These are phyloP conservation scores for Cytospora chrysosperma DNA, from an alignment of 2,329 filamentous ascomycete genomes.

Conservation along the genomic window DNA sequence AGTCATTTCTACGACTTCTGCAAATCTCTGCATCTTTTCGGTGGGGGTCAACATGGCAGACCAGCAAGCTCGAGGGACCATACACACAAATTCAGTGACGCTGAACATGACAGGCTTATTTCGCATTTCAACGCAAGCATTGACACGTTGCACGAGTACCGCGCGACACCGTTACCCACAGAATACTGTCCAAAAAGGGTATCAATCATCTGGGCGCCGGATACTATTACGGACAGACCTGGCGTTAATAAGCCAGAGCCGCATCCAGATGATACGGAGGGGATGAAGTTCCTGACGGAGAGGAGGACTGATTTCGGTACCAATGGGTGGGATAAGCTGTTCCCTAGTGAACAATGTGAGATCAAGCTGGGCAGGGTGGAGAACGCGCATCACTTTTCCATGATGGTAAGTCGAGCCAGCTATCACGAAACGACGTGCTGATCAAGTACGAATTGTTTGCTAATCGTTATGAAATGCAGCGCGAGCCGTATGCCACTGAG, in stretches of 20 bases:
- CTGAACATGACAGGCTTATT: constrained; percentile 8
- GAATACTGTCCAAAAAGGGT: background rate
- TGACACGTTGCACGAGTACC: constrained; percentile 9
- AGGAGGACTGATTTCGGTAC: constrained; percentile 4
- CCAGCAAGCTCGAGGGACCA: constrained; percentile 1
- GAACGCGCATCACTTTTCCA: constrained; percentile 11
- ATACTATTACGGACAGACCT: constrained; percentile 8
- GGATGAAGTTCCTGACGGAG: constrained; percentile 14
- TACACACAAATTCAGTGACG: constrained; percentile 3
- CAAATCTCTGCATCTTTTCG: constrained; percentile 10
- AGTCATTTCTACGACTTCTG: constrained; percentile 13
- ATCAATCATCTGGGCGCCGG: constrained; percentile 13
- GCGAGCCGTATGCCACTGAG: constrained; percentile 4
- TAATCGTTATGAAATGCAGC: background rate
- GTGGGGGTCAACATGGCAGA: constrained; percentile 6
- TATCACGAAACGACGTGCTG: too few relatives aligned
- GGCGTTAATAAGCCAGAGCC: constrained; percentile 3
- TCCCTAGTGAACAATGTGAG: background rate
- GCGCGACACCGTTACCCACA: background rate
- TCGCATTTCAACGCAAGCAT: constrained; percentile 10
- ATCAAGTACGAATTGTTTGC: too few relatives aligned
- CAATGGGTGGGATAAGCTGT: constrained; percentile 6
- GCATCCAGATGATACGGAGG: constrained; percentile 6
- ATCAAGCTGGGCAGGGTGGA: background rate
- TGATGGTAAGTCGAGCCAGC: constrained; percentile 6